These are phyloP conservation scores for Kluyveromyces wickerhamii DNA, from an alignment of 805 yeast genomes.

Conservation along the genomic window DNA sequence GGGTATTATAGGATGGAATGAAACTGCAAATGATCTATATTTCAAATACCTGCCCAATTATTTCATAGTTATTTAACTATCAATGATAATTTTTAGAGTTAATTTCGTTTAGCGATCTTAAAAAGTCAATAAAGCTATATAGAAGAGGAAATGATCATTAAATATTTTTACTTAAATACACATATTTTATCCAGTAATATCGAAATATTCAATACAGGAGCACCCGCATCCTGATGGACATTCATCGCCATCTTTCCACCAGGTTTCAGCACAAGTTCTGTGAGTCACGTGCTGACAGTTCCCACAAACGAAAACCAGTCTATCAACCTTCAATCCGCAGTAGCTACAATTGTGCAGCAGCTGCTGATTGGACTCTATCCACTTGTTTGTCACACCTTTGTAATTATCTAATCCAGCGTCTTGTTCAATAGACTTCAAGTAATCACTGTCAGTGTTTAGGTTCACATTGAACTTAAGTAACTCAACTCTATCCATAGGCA, in stretches of 20 bases:
- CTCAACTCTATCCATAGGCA: constrained; percentile 72
- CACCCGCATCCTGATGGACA: constrained; percentile 90
- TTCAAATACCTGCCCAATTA: too few relatives aligned
- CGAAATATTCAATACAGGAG: constrained; percentile 39
- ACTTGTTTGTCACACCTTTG: constrained; percentile 21
- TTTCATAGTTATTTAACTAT: too few relatives aligned
- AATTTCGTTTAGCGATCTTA: too few relatives aligned
- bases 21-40: too few relatives aligned
- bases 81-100: too few relatives aligned
- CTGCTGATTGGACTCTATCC: constrained; percentile 21
- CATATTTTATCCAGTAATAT: constrained; percentile 7
- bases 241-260: constrained; percentile 60
- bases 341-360: constrained; percentile 45
- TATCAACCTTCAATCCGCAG: constrained; percentile 55
- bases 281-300: constrained; percentile 76
- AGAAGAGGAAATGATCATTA: too few relatives aligned
- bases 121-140: too few relatives aligned
- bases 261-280: constrained; percentile 63
- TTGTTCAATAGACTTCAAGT: constrained; percentile 15
- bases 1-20: too few relatives aligned
- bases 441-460: constrained; percentile 30
- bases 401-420: constrained; percentile 29
- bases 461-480: constrained; percentile 43
- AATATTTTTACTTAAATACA: too few relatives aligned
- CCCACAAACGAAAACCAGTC: constrained; percentile 58